A percentile compares a stretch with the other conserved stretches of the same genome.
phyloP scores from a whole-genome alignment of 2,329 filamentous ascomycete species.

The Calonectria naviculata region DNA sequence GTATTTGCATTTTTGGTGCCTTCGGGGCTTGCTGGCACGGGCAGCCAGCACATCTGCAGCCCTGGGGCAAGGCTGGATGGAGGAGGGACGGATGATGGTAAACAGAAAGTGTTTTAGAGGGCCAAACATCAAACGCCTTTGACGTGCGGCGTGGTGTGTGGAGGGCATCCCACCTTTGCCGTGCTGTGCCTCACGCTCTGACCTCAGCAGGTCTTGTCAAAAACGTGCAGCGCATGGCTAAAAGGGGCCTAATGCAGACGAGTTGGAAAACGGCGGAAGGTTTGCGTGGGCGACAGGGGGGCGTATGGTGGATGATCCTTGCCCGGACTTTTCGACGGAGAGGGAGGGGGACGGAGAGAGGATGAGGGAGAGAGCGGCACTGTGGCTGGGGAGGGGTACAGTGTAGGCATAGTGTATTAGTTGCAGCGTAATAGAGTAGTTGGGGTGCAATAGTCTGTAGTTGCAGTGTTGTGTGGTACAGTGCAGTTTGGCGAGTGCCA shows the following conservation, averaged over 20 bases:
- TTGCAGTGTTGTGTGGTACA: too few relatives aligned
- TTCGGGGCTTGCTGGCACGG: neutral
- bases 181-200: slow-evolving; percentile 16
- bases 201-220: neutral
- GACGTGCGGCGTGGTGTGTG: neutral
- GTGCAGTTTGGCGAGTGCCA: too few relatives aligned
- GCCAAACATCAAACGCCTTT: slow-evolving; percentile 16
- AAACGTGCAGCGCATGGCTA: neutral
- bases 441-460: too few relatives aligned
- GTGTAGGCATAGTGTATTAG: too few relatives aligned
- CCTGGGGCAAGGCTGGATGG: neutral
- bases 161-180: neutral
- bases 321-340: neutral
- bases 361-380: neutral
- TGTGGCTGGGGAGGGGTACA: neutral
- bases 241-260: slow-evolving; percentile 16
- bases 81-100: neutral
- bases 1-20: neutral
- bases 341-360: too few relatives aligned
- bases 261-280: neutral
- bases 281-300: slow-evolving; percentile 2
- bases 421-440: too few relatives aligned
- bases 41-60: neutral
- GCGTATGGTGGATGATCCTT: neutral
- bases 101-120: slow-evolving; percentile 4